These are phyloP conservation scores for Nissolia schottii DNA, from an alignment of 306 rosid species.

Conservation along the genomic window DNA sequence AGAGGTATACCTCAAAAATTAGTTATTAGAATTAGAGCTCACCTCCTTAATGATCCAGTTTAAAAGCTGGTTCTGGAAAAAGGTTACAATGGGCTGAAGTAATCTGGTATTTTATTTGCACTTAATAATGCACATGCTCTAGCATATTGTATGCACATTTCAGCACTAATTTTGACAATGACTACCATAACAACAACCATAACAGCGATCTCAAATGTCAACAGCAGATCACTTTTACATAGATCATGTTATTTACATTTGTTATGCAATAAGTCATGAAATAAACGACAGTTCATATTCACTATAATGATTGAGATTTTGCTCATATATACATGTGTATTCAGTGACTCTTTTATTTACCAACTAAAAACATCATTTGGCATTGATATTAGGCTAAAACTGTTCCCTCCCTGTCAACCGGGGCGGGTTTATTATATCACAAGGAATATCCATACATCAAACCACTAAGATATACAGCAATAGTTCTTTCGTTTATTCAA, in stretches of 20 bases:
- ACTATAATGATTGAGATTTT: background rate
- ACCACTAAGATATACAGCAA: too few relatives aligned
- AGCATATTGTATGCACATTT: conserved; percentile 10
- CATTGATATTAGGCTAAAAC: background rate
- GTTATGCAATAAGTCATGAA: background rate
- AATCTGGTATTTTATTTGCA: background rate
- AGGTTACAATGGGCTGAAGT: background rate
- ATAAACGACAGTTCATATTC: background rate
- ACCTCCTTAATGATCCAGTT: too few relatives aligned
- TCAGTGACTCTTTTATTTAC: background rate
- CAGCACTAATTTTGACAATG: conserved; percentile 33
- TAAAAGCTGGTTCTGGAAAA: conserved; percentile 13
- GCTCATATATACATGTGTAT: background rate
- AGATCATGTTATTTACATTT: background rate
- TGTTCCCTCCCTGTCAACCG: background rate
- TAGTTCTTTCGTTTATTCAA: too few relatives aligned
- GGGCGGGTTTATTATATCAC: too few relatives aligned
- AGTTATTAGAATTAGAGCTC: too few relatives aligned
- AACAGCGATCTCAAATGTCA: conserved; percentile 23
- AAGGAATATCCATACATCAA: too few relatives aligned
- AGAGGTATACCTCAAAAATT: too few relatives aligned
- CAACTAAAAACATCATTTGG: too few relatives aligned
- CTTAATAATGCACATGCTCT: background rate
- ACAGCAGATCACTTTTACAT: conserved; percentile 4
- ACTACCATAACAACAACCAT: conserved; percentile 17